Conservation (phyloP, 2,329 filamentous ascomycete genomes). For the Sporothrix luriei region DNA sequence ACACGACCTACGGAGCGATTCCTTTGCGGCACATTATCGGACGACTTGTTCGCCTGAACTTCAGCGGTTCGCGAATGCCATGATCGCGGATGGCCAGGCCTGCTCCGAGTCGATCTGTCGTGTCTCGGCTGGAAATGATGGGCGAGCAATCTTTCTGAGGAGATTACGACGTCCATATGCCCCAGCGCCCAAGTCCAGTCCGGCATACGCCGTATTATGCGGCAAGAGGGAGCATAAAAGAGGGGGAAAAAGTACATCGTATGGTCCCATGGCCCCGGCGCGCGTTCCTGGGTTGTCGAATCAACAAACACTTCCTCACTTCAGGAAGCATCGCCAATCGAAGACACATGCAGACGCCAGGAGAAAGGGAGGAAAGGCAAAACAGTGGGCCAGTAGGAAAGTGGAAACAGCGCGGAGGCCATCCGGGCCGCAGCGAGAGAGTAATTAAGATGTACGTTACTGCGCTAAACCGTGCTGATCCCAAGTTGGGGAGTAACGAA, state of each 20-base stretch:
- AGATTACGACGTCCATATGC: too few relatives aligned
- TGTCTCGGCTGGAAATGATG: too few relatives aligned
- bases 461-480: conserved; percentile 8
- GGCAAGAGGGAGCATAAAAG: background rate
- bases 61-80: background rate
- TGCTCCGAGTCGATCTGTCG: background rate
- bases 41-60: conserved; percentile 16
- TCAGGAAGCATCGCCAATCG: background rate
- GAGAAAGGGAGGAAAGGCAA: background rate
- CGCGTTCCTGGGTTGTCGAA: too few relatives aligned
- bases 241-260: background rate
- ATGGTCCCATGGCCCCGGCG: too few relatives aligned
- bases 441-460: too few relatives aligned
- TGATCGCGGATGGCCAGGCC: background rate
- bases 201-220: conserved; percentile 11
- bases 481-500: too few relatives aligned
- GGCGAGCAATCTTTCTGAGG: too few relatives aligned
- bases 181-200: too few relatives aligned
- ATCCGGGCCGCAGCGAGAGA: conserved; percentile 23
- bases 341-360: conserved; percentile 8
- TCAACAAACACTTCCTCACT: background rate
- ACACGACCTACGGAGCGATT: too few relatives aligned
- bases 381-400: conserved; percentile 1
- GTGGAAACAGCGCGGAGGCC: conserved; percentile 6
- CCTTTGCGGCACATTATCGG: too few relatives aligned